Base-by-base conservation (phyloP, 352 stramenopile species). In the Pythium plurisporium region DNA sequence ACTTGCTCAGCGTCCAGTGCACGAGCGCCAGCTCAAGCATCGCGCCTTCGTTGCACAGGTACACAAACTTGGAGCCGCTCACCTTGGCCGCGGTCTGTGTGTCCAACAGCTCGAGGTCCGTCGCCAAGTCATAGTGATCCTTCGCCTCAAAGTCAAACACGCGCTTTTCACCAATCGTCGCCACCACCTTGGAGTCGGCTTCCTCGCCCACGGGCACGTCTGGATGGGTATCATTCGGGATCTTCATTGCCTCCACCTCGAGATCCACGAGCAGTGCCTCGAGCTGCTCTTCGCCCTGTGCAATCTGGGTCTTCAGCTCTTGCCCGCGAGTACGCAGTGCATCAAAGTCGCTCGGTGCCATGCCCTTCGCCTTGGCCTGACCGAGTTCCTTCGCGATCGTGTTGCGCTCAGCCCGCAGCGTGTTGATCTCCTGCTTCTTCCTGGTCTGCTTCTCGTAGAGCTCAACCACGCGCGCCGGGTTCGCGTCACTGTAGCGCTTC, bases 21-120 rank as follows among this genome's bases (percentile, higher is more conserved):
- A 91, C 72, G 4, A 96, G 66, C 15, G 82, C 87, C 37, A 96
- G 72, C 64, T 96, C 87, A 38, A 96, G 79, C 80, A 96, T 84
- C 8, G 81, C 87, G 22, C 68, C 82, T 82, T 94, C 84, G 54
- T 94, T 94, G 56, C 83, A 89, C 45, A 96, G 68, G 43, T 84
- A 87, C 17, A 84, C 81, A 66, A 96, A 96, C 62, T 91, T 88
- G 58, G 84, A 89, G 23, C 84, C 86, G 10, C 75, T 79, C 11
- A 93, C 79, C 56, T 79, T 79, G 11, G 83, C 78, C 0, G 69
- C 81, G 0, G 70, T 75, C 42, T 83, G 70, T 7, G 85, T 93
- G 52, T 96, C 87, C 43, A 95, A 54, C 22, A 96, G 62, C 22
- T 86, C 62, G 38, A 94, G 67, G 8, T 77, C 62, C 22, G 69